Conservation (phyloP, 2,329 filamentous ascomycete species). For the Phyllosticta citrichinensis region DNA sequence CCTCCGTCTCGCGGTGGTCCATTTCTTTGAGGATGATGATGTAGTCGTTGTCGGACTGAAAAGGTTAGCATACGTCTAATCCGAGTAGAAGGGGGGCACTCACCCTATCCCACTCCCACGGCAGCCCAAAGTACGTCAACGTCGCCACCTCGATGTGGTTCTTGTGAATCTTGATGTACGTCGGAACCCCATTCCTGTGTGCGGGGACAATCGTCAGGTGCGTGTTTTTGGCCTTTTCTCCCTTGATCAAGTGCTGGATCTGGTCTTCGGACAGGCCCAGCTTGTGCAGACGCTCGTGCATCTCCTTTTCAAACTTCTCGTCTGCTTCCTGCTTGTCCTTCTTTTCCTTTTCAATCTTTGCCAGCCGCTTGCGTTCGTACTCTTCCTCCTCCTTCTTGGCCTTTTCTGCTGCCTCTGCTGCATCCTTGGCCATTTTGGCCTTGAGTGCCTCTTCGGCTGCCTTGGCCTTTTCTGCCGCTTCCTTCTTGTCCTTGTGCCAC, state of each 20-base stretch:
- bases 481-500: slow-evolving; percentile 17
- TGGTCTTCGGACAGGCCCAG: slow-evolving; percentile 38
- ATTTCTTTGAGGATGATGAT: slow-evolving; percentile 42
- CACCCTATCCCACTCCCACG: slow-evolving; percentile 39
- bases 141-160: slow-evolving; percentile 38
- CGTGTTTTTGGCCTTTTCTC: slow-evolving; percentile 32
- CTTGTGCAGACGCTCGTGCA: slow-evolving; percentile 35
- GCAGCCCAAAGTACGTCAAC: slow-evolving; percentile 37
- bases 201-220: slow-evolving; percentile 8
- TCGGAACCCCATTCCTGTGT: slow-evolving; percentile 24
- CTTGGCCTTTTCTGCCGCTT: slow-evolving; percentile 27
- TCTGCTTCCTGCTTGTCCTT: slow-evolving; percentile 30
- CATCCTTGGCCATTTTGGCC: slow-evolving; percentile 30
- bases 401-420: slow-evolving; percentile 30
- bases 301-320: slow-evolving; percentile 33
- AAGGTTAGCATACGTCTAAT: background rate
- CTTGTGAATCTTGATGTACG: slow-evolving; percentile 38
- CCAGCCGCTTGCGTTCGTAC: slow-evolving; percentile 30
- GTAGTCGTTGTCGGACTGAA: slow-evolving; percentile 34
- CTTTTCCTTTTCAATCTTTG: slow-evolving; percentile 32
- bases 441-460: slow-evolving; percentile 27
- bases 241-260: slow-evolving; percentile 39
- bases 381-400: slow-evolving; percentile 34
- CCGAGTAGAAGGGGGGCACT: slow-evolving; percentile 16
- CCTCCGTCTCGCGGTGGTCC: slow-evolving; percentile 37